Conservation (phyloP, 345 rosid species). For the Noccaea caerulescens region DNA sequence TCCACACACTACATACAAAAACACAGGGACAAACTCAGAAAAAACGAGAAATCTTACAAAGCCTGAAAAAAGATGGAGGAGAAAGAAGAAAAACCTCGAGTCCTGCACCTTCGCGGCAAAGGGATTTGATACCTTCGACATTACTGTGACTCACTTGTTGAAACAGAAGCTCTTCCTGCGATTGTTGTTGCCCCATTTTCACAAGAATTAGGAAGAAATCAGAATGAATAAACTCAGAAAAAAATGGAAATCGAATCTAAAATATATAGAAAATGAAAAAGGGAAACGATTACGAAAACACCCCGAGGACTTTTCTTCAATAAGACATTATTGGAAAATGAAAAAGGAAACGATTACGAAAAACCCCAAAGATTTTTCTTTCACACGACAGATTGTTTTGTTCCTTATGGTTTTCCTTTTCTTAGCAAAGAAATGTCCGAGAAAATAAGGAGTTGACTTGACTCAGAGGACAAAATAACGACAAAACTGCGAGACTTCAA, state of each 20-base stretch:
- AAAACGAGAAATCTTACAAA: neutral
- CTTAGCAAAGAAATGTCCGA: neutral
- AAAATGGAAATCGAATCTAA: neutral
- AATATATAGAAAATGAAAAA: neutral
- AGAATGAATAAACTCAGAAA: neutral
- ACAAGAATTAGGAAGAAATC: neutral
- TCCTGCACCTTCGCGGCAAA: slow-evolving; percentile 70
- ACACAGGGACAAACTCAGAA: neutral
- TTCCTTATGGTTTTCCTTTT: neutral
- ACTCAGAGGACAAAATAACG: neutral
- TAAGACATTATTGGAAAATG: neutral
- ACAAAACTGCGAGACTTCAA: neutral
- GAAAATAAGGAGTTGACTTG: slow-evolving; percentile 4
- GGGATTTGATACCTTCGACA: slow-evolving; percentile 68
- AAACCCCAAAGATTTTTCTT: neutral
- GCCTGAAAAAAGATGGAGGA: neutral
- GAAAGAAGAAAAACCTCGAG: slow-evolving; percentile 60
- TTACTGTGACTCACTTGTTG: slow-evolving; percentile 68
- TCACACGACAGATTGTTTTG: neutral
- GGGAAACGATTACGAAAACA: neutral
- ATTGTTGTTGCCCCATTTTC: slow-evolving; percentile 39
- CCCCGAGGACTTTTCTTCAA: neutral
- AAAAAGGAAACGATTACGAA: neutral
- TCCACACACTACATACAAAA: slow-evolving; percentile 69
- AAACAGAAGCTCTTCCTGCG: slow-evolving; percentile 66